A percentile compares a stretch with the other conserved stretches of the same genome.
phyloP scores from a whole-genome alignment of 345 rosid species.

The Arabidopsis arenosa region DNA sequence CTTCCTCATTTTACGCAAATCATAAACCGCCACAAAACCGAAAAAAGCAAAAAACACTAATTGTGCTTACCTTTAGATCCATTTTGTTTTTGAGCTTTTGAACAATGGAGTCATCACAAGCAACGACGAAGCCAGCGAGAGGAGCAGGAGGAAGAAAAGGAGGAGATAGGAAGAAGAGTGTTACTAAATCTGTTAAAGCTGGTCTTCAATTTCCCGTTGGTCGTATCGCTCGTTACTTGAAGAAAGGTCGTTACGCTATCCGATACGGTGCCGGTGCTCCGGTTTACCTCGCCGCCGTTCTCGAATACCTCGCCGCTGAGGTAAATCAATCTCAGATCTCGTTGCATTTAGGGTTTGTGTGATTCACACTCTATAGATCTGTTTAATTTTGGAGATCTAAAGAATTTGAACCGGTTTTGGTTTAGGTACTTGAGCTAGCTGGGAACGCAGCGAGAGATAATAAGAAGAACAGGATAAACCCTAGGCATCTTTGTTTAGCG shows the following conservation, averaged over 20 bases:
- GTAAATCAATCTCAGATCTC: constrained; percentile 43
- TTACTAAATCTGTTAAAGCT: constrained; percentile 65
- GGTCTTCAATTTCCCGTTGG: constrained; percentile 90
- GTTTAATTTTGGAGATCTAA: neutral
- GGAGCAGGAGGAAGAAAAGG: constrained; percentile 71
- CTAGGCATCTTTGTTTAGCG: constrained; percentile 62
- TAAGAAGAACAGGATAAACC: constrained; percentile 71
- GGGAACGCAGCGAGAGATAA: constrained; percentile 77
- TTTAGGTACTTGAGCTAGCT: constrained; percentile 65
- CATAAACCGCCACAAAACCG: constrained; percentile 33
- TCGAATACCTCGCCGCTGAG: constrained; percentile 87
- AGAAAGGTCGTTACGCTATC: constrained; percentile 71
- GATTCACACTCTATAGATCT: neutral
- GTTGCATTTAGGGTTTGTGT: constrained; percentile 36
- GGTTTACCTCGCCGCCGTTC: constrained; percentile 74
- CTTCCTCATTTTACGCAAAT: neutral
- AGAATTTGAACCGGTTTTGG: neutral
- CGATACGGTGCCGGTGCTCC: constrained; percentile 78
- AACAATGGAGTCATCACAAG: constrained; percentile 53
- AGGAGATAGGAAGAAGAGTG: constrained; percentile 63
- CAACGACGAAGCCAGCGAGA: constrained; percentile 43
- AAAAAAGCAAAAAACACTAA: neutral
- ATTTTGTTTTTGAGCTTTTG: neutral
- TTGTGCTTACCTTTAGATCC: constrained; percentile 3
- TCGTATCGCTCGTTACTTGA: constrained; percentile 68